Evolutionary conservation across 805 yeast species (phyloP).

Genomic region (Pichia deserticola): DNA sequence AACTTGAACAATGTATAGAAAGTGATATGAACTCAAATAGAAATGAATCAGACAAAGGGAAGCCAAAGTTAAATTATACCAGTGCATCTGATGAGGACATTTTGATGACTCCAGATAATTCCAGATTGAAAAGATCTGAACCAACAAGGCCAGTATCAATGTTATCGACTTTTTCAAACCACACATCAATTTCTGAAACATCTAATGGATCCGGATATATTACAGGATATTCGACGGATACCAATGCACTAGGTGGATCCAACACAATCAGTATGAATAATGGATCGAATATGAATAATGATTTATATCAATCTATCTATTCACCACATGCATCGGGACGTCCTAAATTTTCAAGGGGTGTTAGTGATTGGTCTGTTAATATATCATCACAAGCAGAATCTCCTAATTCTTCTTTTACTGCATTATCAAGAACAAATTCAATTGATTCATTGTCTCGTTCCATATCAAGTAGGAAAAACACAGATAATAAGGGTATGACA

Average conservation of each 20-base stretch:
- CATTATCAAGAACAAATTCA: conserved; percentile 29
- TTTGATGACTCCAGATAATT: conserved; percentile 4
- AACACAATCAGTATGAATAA: neutral
- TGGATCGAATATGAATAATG: neutral
- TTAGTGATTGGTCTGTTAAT: conserved; percentile 28
- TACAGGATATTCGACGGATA: conserved; percentile 32
- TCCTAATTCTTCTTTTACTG: conserved; percentile 28
- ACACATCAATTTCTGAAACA: conserved; percentile 45
- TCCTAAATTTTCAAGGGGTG: conserved; percentile 24
- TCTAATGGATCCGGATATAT: conserved; percentile 37
- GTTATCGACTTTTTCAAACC: conserved; percentile 42
- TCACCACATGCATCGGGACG: conserved; percentile 10
- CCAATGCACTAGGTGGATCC: neutral
- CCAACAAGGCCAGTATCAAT: conserved; percentile 42
- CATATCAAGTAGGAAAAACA: conserved; percentile 19
- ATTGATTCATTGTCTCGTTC: conserved; percentile 28
- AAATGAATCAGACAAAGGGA: neutral
- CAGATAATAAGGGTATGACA: conserved; percentile 6
- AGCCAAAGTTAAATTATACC: neutral
- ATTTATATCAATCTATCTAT: neutral
- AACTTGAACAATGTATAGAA: neutral
- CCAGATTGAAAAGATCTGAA: conserved; percentile 14
- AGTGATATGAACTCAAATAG: neutral
- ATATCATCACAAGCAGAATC: conserved; percentile 24
- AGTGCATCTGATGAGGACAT: neutral